Conservation (phyloP, 2,329 filamentous ascomycete genomes). For the Scedosporium boydii region DNA sequence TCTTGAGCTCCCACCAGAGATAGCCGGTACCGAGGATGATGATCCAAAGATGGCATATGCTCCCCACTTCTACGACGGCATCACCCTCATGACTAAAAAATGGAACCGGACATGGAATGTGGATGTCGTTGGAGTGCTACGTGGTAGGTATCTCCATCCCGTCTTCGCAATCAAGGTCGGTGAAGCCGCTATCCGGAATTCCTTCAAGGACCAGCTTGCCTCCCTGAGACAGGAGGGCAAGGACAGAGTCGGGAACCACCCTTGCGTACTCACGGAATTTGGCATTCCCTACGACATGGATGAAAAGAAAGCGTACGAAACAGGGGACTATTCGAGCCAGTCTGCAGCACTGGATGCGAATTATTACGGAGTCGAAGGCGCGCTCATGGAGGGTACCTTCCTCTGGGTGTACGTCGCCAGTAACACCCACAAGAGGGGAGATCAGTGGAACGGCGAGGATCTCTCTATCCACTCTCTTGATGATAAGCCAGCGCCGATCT, state of each 20-base stretch:
- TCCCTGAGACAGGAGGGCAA: conserved; percentile 77
- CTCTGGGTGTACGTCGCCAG: conserved; percentile 77
- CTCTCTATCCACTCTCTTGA: conserved; percentile 82
- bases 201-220: conserved; percentile 76
- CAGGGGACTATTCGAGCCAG: conserved; percentile 89
- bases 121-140: conserved; percentile 83
- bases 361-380: conserved; percentile 83
- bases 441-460: conserved; percentile 97
- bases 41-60: conserved; percentile 86
- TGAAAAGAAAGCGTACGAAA: conserved; percentile 88
- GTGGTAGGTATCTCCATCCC: conserved; percentile 79
- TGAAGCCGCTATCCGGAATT: conserved; percentile 89
- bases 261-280: conserved; percentile 86
- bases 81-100: conserved; percentile 95
- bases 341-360: conserved; percentile 91
- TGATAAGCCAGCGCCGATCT: conserved; percentile 55
- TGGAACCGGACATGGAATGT: conserved; percentile 98
- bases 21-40: conserved; percentile 83
- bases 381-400: conserved; percentile 73
- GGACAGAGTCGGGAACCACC: conserved; percentile 82
- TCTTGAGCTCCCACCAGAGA: conserved; percentile 77
- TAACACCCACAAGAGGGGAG: conserved; percentile 83
- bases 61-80: conserved; percentile 92
- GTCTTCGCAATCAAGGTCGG: conserved; percentile 89
- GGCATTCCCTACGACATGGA: conserved; percentile 99